These are phyloP conservation scores for Rosa multiflora DNA, from an alignment of 306 rosid species.

Conservation along the genomic window DNA sequence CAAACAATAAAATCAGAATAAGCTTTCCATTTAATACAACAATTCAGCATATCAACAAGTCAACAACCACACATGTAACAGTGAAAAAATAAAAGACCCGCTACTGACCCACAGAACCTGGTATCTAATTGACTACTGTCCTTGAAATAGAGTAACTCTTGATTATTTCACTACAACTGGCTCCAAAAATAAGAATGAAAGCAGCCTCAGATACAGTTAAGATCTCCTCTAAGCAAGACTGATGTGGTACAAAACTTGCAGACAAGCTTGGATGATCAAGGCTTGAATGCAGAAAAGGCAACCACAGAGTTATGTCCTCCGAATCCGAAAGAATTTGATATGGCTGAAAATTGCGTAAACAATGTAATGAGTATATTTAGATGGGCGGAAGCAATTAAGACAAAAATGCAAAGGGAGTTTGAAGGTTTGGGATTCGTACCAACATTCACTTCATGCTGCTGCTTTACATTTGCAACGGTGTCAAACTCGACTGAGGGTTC, in stretches of 20 bases:
- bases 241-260: constrained; percentile 35
- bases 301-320: constrained; percentile 99
- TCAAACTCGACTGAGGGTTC: constrained; percentile 96
- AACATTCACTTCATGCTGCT: constrained; percentile 88
- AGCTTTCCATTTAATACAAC: constrained; percentile 6
- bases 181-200: constrained; percentile 17
- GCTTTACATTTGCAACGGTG: constrained; percentile 75
- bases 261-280: constrained; percentile 49
- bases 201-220: constrained; percentile 46
- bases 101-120: neutral
- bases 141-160: constrained; percentile 24
- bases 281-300: constrained; percentile 85
- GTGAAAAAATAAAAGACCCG: neutral
- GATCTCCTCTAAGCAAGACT: constrained; percentile 37
- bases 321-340: constrained; percentile 94
- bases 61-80: neutral
- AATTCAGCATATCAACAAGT: constrained; percentile 2
- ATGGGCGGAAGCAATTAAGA: constrained; percentile 1
- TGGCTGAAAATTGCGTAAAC: constrained; percentile 49
- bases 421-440: constrained; percentile 56
- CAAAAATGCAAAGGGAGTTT: constrained; percentile 3
- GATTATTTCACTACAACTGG: constrained; percentile 27
- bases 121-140: constrained; percentile 11
- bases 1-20: neutral
- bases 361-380: constrained; percentile 7